These are phyloP conservation scores for Alternaria ventricosa DNA, from an alignment of 2,329 filamentous ascomycete genomes.

Conservation along the genomic window DNA sequence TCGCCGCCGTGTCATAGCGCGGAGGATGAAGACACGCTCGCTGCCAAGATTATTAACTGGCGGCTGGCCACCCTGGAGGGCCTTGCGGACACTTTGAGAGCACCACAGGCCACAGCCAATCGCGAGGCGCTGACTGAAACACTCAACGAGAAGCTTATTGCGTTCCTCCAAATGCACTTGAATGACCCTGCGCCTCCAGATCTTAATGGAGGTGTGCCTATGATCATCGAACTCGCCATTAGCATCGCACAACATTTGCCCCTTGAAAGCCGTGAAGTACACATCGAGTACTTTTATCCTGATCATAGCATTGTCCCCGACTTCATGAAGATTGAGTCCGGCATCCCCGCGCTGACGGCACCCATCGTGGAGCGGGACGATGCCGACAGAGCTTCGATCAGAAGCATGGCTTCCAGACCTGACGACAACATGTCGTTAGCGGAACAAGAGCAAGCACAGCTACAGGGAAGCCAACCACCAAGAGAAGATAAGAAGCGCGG, in stretches of 20 bases:
- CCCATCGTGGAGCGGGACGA: constrained; percentile 52
- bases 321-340: constrained; percentile 83
- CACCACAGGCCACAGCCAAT: constrained; percentile 69
- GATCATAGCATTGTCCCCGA: constrained; percentile 72
- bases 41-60: constrained; percentile 89
- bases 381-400: constrained; percentile 49
- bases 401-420: constrained; percentile 41
- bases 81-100: constrained; percentile 73
- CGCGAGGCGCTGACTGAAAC: constrained; percentile 62
- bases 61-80: constrained; percentile 92
- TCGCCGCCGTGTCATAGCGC: constrained; percentile 75
- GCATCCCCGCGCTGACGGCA: constrained; percentile 55
- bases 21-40: constrained; percentile 88
- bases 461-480: constrained; percentile 33
- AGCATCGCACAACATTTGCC: constrained; percentile 86
- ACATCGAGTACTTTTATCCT: constrained; percentile 83
- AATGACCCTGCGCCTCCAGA: constrained; percentile 78
- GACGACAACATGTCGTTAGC: constrained; percentile 37
- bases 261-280: constrained; percentile 88
- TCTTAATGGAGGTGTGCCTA: constrained; percentile 84
- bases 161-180: constrained; percentile 74
- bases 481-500: constrained; percentile 46
- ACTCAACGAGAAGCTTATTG: constrained; percentile 73
- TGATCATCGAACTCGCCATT: constrained; percentile 91
- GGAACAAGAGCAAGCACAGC: constrained; percentile 44